Evolutionary conservation across 129 eudicot genomes (phyloP).

Genomic region (Deinandra increscens): DNA sequence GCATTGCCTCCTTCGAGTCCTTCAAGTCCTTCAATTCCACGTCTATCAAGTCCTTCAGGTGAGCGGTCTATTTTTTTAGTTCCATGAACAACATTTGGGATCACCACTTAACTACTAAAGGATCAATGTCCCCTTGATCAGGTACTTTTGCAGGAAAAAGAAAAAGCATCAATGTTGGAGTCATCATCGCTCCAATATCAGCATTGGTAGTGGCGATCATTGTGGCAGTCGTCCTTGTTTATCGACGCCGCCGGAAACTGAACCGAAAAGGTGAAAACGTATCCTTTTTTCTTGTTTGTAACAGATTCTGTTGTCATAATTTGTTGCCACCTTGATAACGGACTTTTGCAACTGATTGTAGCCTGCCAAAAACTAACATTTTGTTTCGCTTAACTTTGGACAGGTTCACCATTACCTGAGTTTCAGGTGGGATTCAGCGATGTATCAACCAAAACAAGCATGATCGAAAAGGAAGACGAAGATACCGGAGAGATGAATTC

Average conservation of each 20-base stretch:
- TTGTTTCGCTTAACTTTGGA: neutral
- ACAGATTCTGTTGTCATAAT: neutral
- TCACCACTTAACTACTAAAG: too few relatives aligned
- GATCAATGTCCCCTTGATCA: too few relatives aligned
- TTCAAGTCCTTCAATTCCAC: neutral
- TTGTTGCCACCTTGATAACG: neutral
- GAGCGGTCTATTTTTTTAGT: neutral
- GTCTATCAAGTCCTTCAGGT: conserved; percentile 1
- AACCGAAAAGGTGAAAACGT: conserved; percentile 7
- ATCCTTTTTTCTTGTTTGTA: neutral
- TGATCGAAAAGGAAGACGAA: conserved; percentile 16
- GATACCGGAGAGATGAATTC: conserved; percentile 27
- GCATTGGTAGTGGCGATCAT: neutral
- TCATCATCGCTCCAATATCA: conserved; percentile 24
- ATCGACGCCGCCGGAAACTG: conserved; percentile 7
- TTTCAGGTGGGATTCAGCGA: conserved; percentile 13
- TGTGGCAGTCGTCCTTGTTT: neutral
- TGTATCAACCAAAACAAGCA: neutral
- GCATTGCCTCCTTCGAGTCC: neutral
- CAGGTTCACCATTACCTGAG: conserved; percentile 9
- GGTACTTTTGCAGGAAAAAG: neutral
- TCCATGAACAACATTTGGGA: too few relatives aligned
- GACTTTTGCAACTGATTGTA: too few relatives aligned
- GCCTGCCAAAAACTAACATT: too few relatives aligned
- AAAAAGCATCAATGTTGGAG: conserved; percentile 4